Percentiles rank a stretch among this genome's conserved stretches.
phyloP scores from a whole-genome alignment of 1,139 yeast species.

The Zygotorulaspora mrakii region DNA sequence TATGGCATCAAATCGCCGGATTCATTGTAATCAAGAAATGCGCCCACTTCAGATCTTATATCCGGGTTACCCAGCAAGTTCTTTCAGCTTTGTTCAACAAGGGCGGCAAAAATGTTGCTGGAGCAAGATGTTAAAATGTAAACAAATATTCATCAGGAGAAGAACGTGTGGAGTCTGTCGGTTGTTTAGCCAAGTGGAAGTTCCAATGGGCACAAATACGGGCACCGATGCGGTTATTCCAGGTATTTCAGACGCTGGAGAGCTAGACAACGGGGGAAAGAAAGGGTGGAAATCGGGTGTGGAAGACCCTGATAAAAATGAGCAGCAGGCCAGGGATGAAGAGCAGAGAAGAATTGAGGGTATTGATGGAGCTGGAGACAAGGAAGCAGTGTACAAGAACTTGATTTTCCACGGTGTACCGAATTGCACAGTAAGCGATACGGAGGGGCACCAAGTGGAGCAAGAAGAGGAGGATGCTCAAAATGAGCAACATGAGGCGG shows the following conservation, averaged over 20 bases:
- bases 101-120: not conserved
- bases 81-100: too few species aligned
- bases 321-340: not conserved
- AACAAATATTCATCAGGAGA: too few species aligned
- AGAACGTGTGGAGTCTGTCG: not conserved
- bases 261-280: slow-evolving; percentile 14
- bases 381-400: slow-evolving; percentile 26
- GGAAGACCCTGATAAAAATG: not conserved
- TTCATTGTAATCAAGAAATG: too few species aligned
- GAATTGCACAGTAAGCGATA: slow-evolving; percentile 15
- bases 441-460: slow-evolving; percentile 3
- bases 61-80: slow-evolving; percentile 2
- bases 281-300: slow-evolving; percentile 14
- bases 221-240: slow-evolving; percentile 19
- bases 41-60: too few species aligned
- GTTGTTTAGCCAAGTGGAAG: not conserved
- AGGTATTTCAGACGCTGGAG: slow-evolving; percentile 26
- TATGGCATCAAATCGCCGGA: too few species aligned
- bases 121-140: too few species aligned
- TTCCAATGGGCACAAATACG: not conserved
- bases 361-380: slow-evolving; percentile 14
- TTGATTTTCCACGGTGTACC: slow-evolving; percentile 27
- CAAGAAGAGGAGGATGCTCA: slow-evolving; percentile 15
- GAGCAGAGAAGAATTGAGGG: not conserved
- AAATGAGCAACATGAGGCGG: not conserved